These are phyloP conservation scores for Botrytis fragariae DNA, from an alignment of 2,329 filamentous ascomycete species.

Conservation along the genomic window DNA sequence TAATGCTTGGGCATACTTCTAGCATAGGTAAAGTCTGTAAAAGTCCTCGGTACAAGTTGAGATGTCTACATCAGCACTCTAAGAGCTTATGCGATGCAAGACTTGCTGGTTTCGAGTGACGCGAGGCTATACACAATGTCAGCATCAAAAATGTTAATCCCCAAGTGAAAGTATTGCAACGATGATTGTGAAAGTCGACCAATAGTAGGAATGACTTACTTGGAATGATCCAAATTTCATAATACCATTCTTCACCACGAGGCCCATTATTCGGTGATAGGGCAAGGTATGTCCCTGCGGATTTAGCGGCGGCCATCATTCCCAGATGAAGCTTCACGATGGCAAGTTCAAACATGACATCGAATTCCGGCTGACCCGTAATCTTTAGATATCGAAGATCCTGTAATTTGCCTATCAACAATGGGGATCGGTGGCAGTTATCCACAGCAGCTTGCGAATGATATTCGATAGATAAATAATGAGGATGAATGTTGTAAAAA, in stretches of 20 bases:
- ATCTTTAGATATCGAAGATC: constrained; percentile 17
- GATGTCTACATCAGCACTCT: background rate
- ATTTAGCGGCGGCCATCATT: constrained; percentile 18
- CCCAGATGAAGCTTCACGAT: constrained; percentile 18
- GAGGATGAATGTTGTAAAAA: constrained; percentile 16
- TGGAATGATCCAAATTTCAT: constrained; percentile 20
- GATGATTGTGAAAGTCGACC: background rate
- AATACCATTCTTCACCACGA: constrained; percentile 18
- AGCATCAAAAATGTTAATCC: background rate
- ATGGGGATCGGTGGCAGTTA: constrained; percentile 8
- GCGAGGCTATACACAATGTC: background rate
- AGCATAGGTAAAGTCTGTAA: background rate
- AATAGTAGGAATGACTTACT: constrained; percentile 7
- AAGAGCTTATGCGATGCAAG: background rate
- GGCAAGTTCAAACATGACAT: constrained; percentile 16
- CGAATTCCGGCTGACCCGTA: constrained; percentile 16
- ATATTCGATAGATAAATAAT: constrained; percentile 12
- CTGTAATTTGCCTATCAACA: constrained; percentile 16
- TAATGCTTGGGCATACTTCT: background rate
- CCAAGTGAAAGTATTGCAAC: background rate
- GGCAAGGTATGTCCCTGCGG: background rate
- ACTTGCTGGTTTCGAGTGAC: constrained; percentile 1
- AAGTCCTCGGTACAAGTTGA: background rate
- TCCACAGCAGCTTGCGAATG: constrained; percentile 18
- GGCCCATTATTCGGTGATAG: constrained; percentile 19